Evolutionary conservation across 202 grass and related monocot genomes (phyloP).

Genomic region (Schoenoplectus triqueter): DNA sequence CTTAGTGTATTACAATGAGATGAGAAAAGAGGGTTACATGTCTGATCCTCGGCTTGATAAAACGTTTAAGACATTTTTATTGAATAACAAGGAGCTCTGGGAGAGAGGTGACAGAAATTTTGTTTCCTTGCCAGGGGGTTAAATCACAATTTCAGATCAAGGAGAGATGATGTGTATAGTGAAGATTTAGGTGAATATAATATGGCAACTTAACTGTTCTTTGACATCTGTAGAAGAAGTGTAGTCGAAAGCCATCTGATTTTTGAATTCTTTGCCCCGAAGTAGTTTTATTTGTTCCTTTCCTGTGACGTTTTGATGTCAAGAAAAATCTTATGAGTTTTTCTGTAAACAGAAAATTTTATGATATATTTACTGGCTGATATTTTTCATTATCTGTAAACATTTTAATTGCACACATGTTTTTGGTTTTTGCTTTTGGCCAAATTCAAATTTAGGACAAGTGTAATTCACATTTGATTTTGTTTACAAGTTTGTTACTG

Average conservation of each 20-base stretch:
- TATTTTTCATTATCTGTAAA: background rate
- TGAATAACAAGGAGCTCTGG: conserved; percentile 70
- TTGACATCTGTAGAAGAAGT: background rate
- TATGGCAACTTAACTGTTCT: background rate
- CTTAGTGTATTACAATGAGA: conserved; percentile 84
- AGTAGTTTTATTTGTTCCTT: background rate
- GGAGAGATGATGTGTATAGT: background rate
- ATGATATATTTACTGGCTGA: background rate
- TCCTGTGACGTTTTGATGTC: background rate
- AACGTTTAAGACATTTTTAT: conserved; percentile 66
- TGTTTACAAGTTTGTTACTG: background rate
- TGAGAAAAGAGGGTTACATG: conserved; percentile 72
- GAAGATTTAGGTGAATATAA: conserved; percentile 2
- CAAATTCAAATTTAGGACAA: background rate
- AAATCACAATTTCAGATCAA: conserved; percentile 31
- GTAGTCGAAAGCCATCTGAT: background rate
- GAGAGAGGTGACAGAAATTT: conserved; percentile 59
- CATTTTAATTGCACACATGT: background rate
- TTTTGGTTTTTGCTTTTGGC: background rate
- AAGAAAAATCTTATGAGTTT: background rate
- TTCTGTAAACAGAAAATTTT: background rate
- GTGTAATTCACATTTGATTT: conserved; percentile 3
- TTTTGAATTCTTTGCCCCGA: conserved; percentile 3
- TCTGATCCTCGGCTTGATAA: conserved; percentile 73
- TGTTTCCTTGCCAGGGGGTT: conserved; percentile 47